phyloP scores from a whole-genome alignment of 139 green algal genomes.

The Chlorella sp. region DNA sequence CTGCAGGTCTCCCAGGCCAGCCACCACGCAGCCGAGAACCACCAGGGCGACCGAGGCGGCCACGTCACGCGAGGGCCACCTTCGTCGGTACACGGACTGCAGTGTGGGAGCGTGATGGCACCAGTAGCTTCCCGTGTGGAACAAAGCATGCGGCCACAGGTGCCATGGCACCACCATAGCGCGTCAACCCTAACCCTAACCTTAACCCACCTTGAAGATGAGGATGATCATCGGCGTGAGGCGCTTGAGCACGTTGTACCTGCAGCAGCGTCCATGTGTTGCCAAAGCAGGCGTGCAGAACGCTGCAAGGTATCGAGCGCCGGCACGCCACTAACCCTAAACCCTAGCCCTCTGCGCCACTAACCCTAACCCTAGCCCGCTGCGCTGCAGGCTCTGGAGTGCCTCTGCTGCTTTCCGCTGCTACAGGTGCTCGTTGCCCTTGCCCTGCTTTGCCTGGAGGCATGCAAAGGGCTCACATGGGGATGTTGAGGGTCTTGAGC shows the following conservation, averaged over 20 bases:
- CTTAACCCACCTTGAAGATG: slow-evolving; percentile 16
- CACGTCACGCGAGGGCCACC: background rate
- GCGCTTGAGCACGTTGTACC: slow-evolving; percentile 40
- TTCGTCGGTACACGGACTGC: background rate
- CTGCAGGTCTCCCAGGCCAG: slow-evolving; percentile 42
- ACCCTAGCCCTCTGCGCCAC: no score
- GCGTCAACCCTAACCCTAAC: background rate
- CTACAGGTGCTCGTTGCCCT: no score
- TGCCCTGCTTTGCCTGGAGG: no score
- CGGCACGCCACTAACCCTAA: no score
- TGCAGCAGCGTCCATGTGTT: slow-evolving; percentile 5
- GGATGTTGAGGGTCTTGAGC: slow-evolving; percentile 42
- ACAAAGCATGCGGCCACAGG: background rate
- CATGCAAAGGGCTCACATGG: no score
- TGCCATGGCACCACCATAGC: background rate
- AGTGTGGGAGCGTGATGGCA: background rate
- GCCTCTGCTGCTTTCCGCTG: no score
- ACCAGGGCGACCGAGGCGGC: slow-evolving; percentile 26
- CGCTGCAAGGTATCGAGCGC: no score
- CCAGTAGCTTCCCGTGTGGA: background rate
- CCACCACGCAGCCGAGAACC: slow-evolving; percentile 39
- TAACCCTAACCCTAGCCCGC: no score
- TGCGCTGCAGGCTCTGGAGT: no score
- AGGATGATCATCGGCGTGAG: slow-evolving; percentile 41
- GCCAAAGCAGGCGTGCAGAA: no score